Base-by-base conservation (phyloP, 129 eudicot genomes). In the Artemisia annua region DNA sequence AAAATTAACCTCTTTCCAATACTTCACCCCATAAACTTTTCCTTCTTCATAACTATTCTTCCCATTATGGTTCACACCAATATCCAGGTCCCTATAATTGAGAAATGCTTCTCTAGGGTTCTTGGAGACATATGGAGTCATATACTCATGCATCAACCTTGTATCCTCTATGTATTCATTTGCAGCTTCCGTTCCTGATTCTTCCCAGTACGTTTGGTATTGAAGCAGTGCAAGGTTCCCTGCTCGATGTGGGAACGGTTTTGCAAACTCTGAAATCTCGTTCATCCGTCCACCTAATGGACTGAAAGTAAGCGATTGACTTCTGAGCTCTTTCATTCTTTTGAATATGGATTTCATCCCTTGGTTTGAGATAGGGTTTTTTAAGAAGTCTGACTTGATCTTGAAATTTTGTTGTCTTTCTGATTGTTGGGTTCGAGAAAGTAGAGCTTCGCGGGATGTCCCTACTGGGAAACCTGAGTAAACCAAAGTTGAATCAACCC, bases 51-150 rank as follows among this genome's bases (percentile, higher is more conserved):
- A 82, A 68, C 70, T 73, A 5, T 72, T 17, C 20, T n/a, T 9
- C 32, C 83, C 77, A 78, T 78, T 63, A 49, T 51, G 66, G 54
- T 63, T 83, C 59, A 73, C 65, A 43, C 88, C 88, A 61, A 75
- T 62, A n/a, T 80, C 88, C 61, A 84, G 60, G 63, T 84, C 88
- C 59, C 88, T 80, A 28, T 84, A 84, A 48, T 77, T 72, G 17
- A 52, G 62, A 78, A 80, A 72, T 51, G 88, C 80, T 39, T 70
- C 61, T 58, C 88, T 80, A 1, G 88, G 88, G 58, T 50, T 58
- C 43, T 81, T 35, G 7, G 85, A 76, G 63, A 80, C 85, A 68
- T 35, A 80, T 1, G 85, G 85, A 50, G 88, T 65, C 88, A 77
- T 80, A 52, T 55, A 32, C 13, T 71, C 66, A 39, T 71, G 53